Conservation (phyloP, 2,329 filamentous ascomycete genomes). For the Rutstroemia sp. region DNA sequence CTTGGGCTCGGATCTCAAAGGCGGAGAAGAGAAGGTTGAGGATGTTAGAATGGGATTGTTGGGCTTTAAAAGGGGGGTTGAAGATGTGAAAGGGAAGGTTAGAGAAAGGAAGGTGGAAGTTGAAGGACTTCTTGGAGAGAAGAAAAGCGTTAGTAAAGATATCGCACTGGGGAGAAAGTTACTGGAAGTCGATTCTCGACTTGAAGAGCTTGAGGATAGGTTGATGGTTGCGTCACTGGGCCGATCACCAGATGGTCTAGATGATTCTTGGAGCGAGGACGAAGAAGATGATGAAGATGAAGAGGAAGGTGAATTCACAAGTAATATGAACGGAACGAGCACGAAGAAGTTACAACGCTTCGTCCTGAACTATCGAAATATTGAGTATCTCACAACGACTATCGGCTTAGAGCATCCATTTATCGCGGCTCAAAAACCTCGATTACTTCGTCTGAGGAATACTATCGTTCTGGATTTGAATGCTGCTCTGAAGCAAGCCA, state of each 20-base stretch:
- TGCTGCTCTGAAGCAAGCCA: constrained; percentile 52
- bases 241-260: constrained; percentile 20
- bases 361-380: constrained; percentile 48
- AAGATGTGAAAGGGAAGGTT: constrained; percentile 63
- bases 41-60: constrained; percentile 81
- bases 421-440: constrained; percentile 45
- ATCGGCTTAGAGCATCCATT: constrained; percentile 56
- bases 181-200: constrained; percentile 58
- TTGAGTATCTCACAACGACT: constrained; percentile 42
- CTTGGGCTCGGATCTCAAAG: constrained; percentile 71
- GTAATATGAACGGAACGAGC: constrained; percentile 27
- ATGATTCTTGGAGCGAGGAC: constrained; percentile 31
- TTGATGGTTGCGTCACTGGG: constrained; percentile 44
- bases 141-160: constrained; percentile 53
- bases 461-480: constrained; percentile 59
- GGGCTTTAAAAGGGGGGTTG: constrained; percentile 76
- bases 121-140: constrained; percentile 53
- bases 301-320: constrained; percentile 18
- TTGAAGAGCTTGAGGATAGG: constrained; percentile 55
- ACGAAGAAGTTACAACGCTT: constrained; percentile 41
- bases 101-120: constrained; percentile 57
- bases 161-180: constrained; percentile 56
- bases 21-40: constrained; percentile 86
- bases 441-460: constrained; percentile 50
- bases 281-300: constrained; percentile 35